phyloP scores from a whole-genome alignment of 192 early-diverging fungal species.

The Jimgerdemannia lactiflua region DNA sequence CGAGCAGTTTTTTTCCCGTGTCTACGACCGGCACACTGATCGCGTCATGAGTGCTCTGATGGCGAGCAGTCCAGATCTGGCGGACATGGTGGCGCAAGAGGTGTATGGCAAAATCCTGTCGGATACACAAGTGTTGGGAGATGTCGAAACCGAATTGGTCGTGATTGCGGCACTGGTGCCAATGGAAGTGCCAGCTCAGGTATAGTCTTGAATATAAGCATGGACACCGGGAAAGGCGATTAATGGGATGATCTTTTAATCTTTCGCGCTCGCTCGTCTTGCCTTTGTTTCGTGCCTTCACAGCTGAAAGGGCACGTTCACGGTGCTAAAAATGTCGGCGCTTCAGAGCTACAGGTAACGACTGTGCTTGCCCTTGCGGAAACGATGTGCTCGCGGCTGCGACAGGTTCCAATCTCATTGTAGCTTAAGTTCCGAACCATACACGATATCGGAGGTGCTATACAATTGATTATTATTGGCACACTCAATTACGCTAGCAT shows the following conservation, averaged over 20 bases:
- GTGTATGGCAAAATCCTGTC: constrained; percentile 18
- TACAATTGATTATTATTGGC: not conserved
- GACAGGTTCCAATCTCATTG: not conserved
- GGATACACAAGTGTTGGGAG: constrained; percentile 3
- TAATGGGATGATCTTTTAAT: no score
- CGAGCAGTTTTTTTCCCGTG: constrained; percentile 4
- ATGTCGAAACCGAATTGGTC: constrained; percentile 13
- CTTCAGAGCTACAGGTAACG: constrained; percentile 9
- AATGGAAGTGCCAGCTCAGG: constrained; percentile 12
- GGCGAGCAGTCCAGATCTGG: constrained; percentile 6
- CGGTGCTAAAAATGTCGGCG: constrained; percentile 18
- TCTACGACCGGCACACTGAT: constrained; percentile 6
- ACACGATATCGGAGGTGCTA: not conserved
- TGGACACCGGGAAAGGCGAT: not conserved
- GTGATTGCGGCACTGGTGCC: constrained; percentile 3
- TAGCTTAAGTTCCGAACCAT: not conserved
- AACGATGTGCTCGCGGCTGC: not conserved
- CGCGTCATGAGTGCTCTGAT: constrained; percentile 7
- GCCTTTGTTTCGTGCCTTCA: not conserved
- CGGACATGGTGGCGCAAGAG: constrained; percentile 8
- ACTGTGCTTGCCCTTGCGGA: constrained; percentile 7
- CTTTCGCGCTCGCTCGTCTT: not conserved
- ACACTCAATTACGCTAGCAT: no score
- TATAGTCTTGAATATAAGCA: not conserved
- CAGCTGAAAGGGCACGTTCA: constrained; percentile 19